Conservation (phyloP, 169 alveolate species). For the Plasmodium fragile region DNA sequence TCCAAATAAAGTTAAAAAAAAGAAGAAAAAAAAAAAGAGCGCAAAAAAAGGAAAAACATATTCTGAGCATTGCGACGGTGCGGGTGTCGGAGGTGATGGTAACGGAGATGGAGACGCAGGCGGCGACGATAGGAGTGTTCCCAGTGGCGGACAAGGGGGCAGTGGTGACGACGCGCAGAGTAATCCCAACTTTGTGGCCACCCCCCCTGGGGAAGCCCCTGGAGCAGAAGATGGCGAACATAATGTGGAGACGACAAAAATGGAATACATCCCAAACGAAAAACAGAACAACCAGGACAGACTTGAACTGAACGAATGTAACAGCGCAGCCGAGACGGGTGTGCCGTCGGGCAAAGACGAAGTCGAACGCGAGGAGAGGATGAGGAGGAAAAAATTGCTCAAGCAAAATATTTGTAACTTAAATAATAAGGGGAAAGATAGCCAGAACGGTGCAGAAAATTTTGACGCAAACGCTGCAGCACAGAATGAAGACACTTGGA, state of each 20-base stretch:
- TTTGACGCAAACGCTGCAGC: background rate
- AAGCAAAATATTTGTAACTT: conserved; percentile 30
- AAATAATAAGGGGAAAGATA: conserved; percentile 20
- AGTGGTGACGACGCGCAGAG: background rate
- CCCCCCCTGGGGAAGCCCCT: background rate
- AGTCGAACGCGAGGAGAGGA: conserved; percentile 17
- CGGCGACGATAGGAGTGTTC: background rate
- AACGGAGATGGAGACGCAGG: background rate
- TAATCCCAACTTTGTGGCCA: background rate
- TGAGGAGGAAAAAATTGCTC: conserved; percentile 38
- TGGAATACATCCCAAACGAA: background rate
- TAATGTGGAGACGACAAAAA: background rate
- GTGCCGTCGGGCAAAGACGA: background rate
- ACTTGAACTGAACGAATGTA: background rate
- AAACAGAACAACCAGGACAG: background rate
- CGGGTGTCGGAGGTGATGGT: background rate
- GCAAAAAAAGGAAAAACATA: background rate
- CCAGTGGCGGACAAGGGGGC: background rate
- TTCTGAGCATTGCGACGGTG: background rate
- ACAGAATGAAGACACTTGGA: background rate
- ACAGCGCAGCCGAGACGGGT: background rate
- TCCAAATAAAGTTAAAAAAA: background rate
- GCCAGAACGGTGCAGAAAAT: background rate
- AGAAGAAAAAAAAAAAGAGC: background rate
- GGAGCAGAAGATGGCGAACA: background rate